A percentile compares a stretch with the other conserved stretches of the same genome.
phyloP scores from a whole-genome alignment of 352 stramenopile genomes.

The Thraustotheca clavata region DNA sequence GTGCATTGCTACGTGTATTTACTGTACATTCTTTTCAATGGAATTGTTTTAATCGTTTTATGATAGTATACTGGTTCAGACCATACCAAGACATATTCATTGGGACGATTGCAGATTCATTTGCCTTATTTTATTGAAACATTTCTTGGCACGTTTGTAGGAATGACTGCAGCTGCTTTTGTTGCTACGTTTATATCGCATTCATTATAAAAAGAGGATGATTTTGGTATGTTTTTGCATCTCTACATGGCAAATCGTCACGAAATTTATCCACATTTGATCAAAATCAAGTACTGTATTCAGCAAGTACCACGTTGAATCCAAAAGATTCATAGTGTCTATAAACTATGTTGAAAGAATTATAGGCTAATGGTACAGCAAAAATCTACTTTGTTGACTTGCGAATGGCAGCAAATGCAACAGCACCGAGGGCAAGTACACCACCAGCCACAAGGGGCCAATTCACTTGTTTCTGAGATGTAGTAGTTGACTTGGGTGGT shows the following conservation, averaged over 20 bases:
- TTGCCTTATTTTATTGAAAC: conserved; percentile 15
- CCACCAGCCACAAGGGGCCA: not conserved
- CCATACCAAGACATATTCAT: conserved; percentile 18
- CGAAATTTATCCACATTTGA: too few species aligned
- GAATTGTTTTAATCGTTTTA: not conserved
- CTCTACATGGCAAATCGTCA: too few species aligned
- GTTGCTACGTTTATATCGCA: not conserved
- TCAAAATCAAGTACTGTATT: too few species aligned
- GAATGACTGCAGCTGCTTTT: not conserved
- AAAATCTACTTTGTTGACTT: too few species aligned
- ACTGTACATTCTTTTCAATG: not conserved
- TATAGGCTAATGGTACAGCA: too few species aligned
- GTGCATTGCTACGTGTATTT: not conserved
- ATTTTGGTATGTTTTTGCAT: too few species aligned
- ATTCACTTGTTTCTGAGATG: not conserved
- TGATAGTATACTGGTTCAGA: conserved; percentile 13
- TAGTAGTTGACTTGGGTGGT: not conserved
- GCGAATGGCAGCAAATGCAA: not conserved
- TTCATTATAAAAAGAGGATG: too few species aligned
- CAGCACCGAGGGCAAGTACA: not conserved
- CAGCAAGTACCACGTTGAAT: too few species aligned
- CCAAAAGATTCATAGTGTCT: not conserved
- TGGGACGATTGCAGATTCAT: conserved; percentile 8
- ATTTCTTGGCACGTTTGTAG: conserved; percentile 1
- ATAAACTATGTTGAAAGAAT: not conserved